phyloP scores from a whole-genome alignment of 2,329 filamentous ascomycete species.

The Colletotrichum liaoningense region DNA sequence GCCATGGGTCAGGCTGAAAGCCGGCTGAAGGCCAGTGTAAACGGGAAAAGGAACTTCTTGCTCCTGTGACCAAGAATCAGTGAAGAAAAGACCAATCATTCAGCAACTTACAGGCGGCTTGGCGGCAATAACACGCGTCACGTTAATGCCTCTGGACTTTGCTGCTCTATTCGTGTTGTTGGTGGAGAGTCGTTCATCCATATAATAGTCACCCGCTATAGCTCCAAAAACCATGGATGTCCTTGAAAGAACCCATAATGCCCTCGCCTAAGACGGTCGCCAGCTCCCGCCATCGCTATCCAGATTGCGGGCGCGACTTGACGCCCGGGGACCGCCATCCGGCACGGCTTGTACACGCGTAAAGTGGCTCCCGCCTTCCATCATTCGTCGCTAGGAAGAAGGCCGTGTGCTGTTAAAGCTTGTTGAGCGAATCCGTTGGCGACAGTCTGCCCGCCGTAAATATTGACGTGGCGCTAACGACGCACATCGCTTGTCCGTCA shows the following conservation, averaged over 20 bases:
- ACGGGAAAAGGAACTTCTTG: neutral
- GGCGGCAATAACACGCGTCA: conserved; percentile 38
- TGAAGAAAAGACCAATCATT: conserved; percentile 17
- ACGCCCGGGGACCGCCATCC: neutral
- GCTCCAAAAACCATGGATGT: conserved; percentile 23
- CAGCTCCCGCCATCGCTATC: conserved; percentile 25
- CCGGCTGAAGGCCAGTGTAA: neutral
- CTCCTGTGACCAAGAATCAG: neutral
- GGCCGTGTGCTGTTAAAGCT: conserved; percentile 25
- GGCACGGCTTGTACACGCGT: conserved; percentile 36
- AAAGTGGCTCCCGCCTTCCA: conserved; percentile 38
- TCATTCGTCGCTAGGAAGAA: conserved; percentile 17
- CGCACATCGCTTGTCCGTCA: conserved; percentile 10
- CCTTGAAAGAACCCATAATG: conserved; percentile 20
- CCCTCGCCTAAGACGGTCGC: conserved; percentile 23
- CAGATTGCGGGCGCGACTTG: conserved; percentile 18
- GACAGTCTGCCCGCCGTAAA: conserved; percentile 10
- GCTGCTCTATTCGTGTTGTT: conserved; percentile 15
- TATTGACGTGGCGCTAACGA: conserved; percentile 24
- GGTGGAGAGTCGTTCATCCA: conserved; percentile 33
- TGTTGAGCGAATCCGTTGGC: conserved; percentile 22
- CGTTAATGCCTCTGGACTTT: conserved; percentile 39
- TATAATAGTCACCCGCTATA: conserved; percentile 37
- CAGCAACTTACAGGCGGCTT: conserved; percentile 12
- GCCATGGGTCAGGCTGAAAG: neutral